Base-by-base conservation (phyloP, 2,329 filamentous ascomycete species). In the Monosporascus sp. region DNA sequence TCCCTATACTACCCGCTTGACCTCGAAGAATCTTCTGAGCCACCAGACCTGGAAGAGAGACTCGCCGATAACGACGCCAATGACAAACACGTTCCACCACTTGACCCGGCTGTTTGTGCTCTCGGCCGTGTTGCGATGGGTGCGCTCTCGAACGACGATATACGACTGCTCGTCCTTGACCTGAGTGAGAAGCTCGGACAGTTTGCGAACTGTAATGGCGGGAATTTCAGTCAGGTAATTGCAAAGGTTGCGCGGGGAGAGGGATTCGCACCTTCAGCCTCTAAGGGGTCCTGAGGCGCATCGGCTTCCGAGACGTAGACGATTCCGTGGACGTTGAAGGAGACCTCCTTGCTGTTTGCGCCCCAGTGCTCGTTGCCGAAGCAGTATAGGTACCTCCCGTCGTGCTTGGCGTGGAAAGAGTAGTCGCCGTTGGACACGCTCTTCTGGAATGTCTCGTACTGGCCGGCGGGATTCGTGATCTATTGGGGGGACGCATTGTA, bases 351-450 rank as follows among this genome's bases (percentile, higher is more conserved):
- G 70, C 85, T 95, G 72, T 91, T 91, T 55, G 92, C 91, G 55
- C 90, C 89, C 91, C 93, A 99, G 72, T 94, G 88, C 79, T 97
- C 93, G 75, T 99, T 99, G 75, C 94, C 95, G 78, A 99, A 99
- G 84, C 94, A 99, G 84, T 99, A 99, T 54, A 83, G 78, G 77
- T 89, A 97, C 75, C 89, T 91, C 60, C 94, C 94, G 72, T 99
- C 92, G 68, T 85, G 76, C 64, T 81, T 78, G 50, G 94, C 92
- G 40, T 85, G 88, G 75, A 99, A 97, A 54, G 89, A 89, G 77
- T 95, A 91, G 74, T 97, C 93, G 69, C 94, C 94, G 64, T 89
- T 92, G 58, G 92, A 92, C 55, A 94, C 82, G 55, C 84, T 80
- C 72, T 87, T 88, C 69, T 95, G 84, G 73, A 90, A 87, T 66